A percentile compares a stretch with the other conserved stretches of the same genome.
phyloP scores from a whole-genome alignment of 1,284 basidiomycete species.

The Stygiomarasmius scandens region DNA sequence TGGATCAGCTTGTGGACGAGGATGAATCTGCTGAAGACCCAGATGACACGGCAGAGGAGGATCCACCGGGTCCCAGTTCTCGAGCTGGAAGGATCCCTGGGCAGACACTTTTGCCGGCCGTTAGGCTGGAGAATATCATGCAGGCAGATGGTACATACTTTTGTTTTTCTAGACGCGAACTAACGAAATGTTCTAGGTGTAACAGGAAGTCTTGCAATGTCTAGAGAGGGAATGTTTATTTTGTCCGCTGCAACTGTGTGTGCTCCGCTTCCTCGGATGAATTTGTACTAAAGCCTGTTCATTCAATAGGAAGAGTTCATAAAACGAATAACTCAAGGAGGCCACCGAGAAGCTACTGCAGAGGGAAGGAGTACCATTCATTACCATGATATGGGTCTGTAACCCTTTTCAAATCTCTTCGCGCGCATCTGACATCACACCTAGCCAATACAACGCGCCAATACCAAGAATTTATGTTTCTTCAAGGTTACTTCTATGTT shows the following conservation, averaged over 20 bases:
- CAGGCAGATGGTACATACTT: constrained; percentile 63
- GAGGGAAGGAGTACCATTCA: constrained; percentile 56
- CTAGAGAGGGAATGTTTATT: constrained; percentile 73
- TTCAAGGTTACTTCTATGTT: constrained; percentile 49
- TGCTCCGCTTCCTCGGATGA: constrained; percentile 13
- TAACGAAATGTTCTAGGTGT: constrained; percentile 40
- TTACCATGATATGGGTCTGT: constrained; percentile 72
- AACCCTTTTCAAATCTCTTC: constrained; percentile 3
- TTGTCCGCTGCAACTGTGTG: constrained; percentile 72
- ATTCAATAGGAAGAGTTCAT: constrained; percentile 73
- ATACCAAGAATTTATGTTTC: constrained; percentile 70
- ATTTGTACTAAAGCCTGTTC: constrained; percentile 7
- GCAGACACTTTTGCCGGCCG: constrained; percentile 59
- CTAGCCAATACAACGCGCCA: constrained; percentile 58
- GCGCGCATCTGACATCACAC: constrained; percentile 3
- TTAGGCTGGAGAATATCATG: constrained; percentile 69
- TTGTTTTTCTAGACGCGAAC: neutral
- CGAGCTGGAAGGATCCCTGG: constrained; percentile 57
- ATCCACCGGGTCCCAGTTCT: constrained; percentile 27
- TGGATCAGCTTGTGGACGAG: constrained; percentile 66
- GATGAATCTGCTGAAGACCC: constrained; percentile 37
- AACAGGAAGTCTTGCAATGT: constrained; percentile 61
- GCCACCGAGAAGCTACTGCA: constrained; percentile 54
- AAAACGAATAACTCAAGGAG: constrained; percentile 63
- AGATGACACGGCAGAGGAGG: constrained; percentile 44